These are phyloP conservation scores for Tuber microsphaerosporum DNA, from an alignment of 495 filamentous ascomycete genomes.

Conservation along the genomic window DNA sequence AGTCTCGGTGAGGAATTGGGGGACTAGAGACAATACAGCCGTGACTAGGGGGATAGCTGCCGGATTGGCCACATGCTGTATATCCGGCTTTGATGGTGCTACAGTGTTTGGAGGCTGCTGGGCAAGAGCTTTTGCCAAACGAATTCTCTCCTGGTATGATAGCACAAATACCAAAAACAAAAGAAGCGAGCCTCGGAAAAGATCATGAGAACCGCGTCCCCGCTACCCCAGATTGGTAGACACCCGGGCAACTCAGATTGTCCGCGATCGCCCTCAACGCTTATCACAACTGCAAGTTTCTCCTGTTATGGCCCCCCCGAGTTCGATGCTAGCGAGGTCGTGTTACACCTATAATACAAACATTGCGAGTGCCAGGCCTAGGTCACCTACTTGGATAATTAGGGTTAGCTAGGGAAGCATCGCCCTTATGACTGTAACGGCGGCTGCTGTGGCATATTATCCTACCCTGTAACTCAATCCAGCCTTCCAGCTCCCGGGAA, in stretches of 20 bases:
- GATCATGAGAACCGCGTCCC: conserved; percentile 29
- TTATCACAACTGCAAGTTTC: conserved; percentile 16
- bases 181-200: conserved; percentile 32
- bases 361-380: conserved; percentile 14
- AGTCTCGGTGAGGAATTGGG: not conserved
- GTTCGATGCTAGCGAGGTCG: conserved; percentile 26
- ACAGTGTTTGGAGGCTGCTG: no score
- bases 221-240: conserved; percentile 5
- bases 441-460: conserved; percentile 22
- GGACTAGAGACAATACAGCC: not conserved
- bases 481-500: not conserved
- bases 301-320: conserved; percentile 15
- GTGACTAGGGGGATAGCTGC: no score
- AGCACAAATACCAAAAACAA: not conserved
- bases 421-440: conserved; percentile 54
- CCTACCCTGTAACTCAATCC: conserved; percentile 20
- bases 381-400: conserved; percentile 25
- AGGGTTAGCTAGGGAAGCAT: conserved; percentile 47
- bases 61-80: no score
- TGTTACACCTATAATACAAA: conserved; percentile 28
- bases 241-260: conserved; percentile 23
- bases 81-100: no score
- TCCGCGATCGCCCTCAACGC: conserved; percentile 29
- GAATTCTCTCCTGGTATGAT: no score
- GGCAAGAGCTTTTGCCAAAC: no score